Evolutionary conservation across 768 basidiomycete genomes (phyloP).

Genomic region (Dacryopinax spathularia): DNA sequence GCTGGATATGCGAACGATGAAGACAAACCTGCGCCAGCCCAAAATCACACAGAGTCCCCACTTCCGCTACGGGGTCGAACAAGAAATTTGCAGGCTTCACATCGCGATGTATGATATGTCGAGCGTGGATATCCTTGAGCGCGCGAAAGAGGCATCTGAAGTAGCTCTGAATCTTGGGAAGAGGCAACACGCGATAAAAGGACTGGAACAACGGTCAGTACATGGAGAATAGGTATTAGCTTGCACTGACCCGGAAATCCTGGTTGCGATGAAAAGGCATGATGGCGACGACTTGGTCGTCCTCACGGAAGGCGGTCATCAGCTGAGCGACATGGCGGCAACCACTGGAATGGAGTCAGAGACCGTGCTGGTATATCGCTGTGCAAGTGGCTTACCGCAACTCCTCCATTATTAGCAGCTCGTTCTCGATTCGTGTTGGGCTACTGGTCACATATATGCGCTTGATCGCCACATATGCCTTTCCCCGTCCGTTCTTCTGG

Average conservation of each 20-base stretch:
- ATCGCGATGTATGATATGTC: slow-evolving; percentile 87
- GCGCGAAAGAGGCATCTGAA: slow-evolving; percentile 85
- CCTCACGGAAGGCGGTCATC: slow-evolving; percentile 81
- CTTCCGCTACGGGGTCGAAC: slow-evolving; percentile 68
- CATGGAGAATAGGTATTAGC: not conserved
- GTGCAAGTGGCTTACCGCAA: slow-evolving; percentile 21
- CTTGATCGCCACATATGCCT: slow-evolving; percentile 78
- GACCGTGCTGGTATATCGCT: not conserved
- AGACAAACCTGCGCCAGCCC: slow-evolving; percentile 78
- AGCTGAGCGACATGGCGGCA: slow-evolving; percentile 82
- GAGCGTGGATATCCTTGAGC: slow-evolving; percentile 70
- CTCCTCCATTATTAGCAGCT: slow-evolving; percentile 78
- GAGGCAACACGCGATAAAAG: slow-evolving; percentile 60
- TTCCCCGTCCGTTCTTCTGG: slow-evolving; percentile 28
- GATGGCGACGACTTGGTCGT: slow-evolving; percentile 84
- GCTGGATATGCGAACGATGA: not conserved
- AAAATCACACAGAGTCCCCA: slow-evolving; percentile 85
- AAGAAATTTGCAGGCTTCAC: slow-evolving; percentile 97
- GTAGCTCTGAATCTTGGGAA: slow-evolving; percentile 68
- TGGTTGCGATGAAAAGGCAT: slow-evolving; percentile 89
- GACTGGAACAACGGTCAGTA: slow-evolving; percentile 27
- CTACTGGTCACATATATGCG: slow-evolving; percentile 94
- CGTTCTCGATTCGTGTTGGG: slow-evolving; percentile 83
- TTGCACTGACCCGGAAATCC: slow-evolving; percentile 69
- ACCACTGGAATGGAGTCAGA: slow-evolving; percentile 37